Conservation (phyloP, 2,329 filamentous ascomycete genomes). For the Talaromyces sp. region DNA sequence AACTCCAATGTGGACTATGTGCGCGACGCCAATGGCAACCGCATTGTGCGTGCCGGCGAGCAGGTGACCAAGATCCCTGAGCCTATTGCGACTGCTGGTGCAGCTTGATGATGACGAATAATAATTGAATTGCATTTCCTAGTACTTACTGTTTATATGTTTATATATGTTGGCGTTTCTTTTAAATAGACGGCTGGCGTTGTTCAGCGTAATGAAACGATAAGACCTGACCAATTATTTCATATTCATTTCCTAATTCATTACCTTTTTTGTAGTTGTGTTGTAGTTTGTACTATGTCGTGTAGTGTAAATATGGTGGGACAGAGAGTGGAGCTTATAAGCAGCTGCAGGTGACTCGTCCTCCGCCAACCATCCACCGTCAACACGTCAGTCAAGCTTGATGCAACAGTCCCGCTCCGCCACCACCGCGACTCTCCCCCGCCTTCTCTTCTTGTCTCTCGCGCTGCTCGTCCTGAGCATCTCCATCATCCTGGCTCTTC, state of each 20-base stretch:
- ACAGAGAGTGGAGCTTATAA: background rate
- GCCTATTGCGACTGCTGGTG: constrained; percentile 77
- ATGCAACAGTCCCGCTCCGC: background rate
- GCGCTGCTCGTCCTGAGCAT: constrained; percentile 31
- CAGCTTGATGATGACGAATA: constrained; percentile 47
- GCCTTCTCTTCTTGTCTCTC: constrained; percentile 11
- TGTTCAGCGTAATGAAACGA: no score
- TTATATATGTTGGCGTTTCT: constrained; percentile 11
- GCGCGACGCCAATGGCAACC: constrained; percentile 74
- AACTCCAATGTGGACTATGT: constrained; percentile 77
- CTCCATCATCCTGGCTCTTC: constrained; percentile 45
- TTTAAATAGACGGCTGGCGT: no score
- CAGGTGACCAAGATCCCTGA: constrained; percentile 80
- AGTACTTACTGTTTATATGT: constrained; percentile 15
- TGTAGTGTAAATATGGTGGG: background rate
- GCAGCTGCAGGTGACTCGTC: background rate
- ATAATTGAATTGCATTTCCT: constrained; percentile 8
- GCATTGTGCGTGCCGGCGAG: constrained; percentile 78
- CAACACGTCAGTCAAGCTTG: background rate
- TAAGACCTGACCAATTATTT: no score
- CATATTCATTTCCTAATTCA: no score
- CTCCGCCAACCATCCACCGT: background rate
- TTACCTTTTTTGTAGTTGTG: no score
- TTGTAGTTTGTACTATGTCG: no score
- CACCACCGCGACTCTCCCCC: constrained; percentile 1